Base-by-base conservation (phyloP, 2,329 filamentous ascomycete genomes). In the Claviceps paspali region DNA sequence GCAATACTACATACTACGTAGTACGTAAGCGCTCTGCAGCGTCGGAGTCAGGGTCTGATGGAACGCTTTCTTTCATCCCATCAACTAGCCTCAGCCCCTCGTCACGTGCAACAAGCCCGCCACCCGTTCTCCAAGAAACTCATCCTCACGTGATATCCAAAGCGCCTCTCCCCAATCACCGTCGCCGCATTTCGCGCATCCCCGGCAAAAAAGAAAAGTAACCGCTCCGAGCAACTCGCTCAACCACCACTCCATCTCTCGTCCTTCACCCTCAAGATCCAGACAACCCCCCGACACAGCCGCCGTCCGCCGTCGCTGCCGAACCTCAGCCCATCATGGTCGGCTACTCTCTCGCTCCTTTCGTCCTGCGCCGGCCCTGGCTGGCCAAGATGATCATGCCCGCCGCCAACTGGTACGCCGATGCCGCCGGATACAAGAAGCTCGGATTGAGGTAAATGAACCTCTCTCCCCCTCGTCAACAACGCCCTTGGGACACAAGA, bases 371-470 rank as follows among this genome's bases (percentile, higher is more conserved):
- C 70, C 79, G 86, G 55, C 87, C 88, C 50, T 94, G 83, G 83
- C 76, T 96, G 56, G 67, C 69, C 62, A 78, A 57, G 46, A 43
- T 81, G 65, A 65, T 96, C 62, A 75, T 68, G 68, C 91, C 91
- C 48, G 58, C 94, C 47, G 75, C 87, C 62, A 73, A 77, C 55
- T 94, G 85, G 85, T 96, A 96, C 68, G 65, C 67, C 64, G 80
- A 88, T 59, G 81, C 85, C 52, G 73, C 87, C 52, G 88, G 88
- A 59, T 94, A 95, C 74, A 81, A 86, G 65, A 76, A 88, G 74
- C 71, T 95, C 55, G 88, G 88, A 55, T 71, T 95, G 64, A 82
- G 72, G 86, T 94, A 80, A 35, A 35, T 21, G 6, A 19, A 14
- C 18, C 17, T 12, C 15, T 19, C 19, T 12, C 6, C 6, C 14